These are phyloP conservation scores for Tilletia setariae DNA, from an alignment of 1,284 basidiomycete genomes.

Conservation along the genomic window DNA sequence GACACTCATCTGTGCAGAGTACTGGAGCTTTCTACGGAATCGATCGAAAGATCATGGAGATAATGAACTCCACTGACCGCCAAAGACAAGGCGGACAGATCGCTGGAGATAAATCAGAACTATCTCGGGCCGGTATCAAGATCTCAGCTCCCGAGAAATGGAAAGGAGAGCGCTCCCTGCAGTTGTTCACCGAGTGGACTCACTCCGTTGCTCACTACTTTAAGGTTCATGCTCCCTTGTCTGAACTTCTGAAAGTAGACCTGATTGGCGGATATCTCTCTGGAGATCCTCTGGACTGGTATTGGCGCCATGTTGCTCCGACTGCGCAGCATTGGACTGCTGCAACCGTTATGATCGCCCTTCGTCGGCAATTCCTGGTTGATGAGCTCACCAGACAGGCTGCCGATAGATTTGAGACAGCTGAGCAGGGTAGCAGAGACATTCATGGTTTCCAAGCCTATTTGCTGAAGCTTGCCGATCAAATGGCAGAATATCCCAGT, in stretches of 20 bases:
- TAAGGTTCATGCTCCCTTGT: not conserved
- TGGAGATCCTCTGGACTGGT: conserved; percentile 11
- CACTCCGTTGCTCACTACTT: conserved; percentile 3
- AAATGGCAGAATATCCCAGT: conserved; percentile 8
- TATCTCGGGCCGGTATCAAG: conserved; percentile 2
- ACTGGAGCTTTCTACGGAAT: not conserved
- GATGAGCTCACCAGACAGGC: not conserved
- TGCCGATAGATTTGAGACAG: not conserved
- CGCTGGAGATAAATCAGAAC: not conserved
- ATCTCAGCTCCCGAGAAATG: not conserved
- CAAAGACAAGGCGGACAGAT: too few species aligned
- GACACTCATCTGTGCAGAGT: not conserved
- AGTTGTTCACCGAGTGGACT: not conserved
- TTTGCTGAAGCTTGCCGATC: conserved; percentile 2
- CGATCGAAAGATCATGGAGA: not conserved
- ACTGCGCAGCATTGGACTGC: not conserved
- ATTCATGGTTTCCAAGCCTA: not conserved
- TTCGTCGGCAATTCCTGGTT: not conserved
- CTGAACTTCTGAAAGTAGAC: not conserved
- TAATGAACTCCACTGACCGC: not conserved
- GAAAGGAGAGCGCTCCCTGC: conserved; percentile 7
- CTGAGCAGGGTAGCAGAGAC: not conserved
- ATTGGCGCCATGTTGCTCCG: conserved; percentile 2
- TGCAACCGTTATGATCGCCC: not conserved
- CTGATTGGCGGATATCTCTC: not conserved